Evolutionary conservation across 2,329 filamentous ascomycete genomes (phyloP).

Genomic region (Arthrinium puccinioides): DNA sequence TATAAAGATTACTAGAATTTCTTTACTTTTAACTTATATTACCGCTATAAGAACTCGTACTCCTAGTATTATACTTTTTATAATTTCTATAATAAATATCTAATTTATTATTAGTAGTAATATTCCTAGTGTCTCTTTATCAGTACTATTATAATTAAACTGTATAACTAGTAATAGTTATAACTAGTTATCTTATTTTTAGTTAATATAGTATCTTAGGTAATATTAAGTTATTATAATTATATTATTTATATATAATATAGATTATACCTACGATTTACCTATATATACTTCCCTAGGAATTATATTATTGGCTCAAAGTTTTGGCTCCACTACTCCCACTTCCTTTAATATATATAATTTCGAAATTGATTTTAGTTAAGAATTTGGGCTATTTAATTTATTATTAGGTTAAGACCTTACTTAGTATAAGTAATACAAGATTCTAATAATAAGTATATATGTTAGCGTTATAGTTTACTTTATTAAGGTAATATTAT

Average conservation of each 20-base stretch:
- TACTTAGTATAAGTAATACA: not conserved
- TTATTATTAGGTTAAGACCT: not conserved
- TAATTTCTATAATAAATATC: not conserved
- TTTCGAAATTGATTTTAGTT: not conserved
- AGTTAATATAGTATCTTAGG: conserved; percentile 5
- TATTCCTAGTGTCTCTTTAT: not conserved
- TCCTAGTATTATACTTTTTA: not conserved
- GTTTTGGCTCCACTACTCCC: not conserved
- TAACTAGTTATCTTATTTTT: conserved; percentile 3
- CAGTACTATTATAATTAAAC: conserved; percentile 7
- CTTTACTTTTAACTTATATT: conserved; percentile 1
- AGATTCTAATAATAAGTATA: conserved; percentile 4
- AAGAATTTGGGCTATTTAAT: not conserved
- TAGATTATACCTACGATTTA: not conserved
- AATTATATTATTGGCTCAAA: not conserved
- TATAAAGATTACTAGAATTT: conserved; percentile 2
- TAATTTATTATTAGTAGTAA: not conserved
- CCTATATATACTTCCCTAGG: not conserved
- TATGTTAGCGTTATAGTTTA: not conserved
- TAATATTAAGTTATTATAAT: conserved; percentile 1
- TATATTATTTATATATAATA: conserved; percentile 4
- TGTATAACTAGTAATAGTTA: not conserved
- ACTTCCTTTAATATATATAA: not conserved
- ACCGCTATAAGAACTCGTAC: not conserved
- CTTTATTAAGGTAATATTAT: conserved; percentile 2